These are phyloP conservation scores for Pisolithus albus DNA, from an alignment of 768 basidiomycete species.

Conservation along the genomic window DNA sequence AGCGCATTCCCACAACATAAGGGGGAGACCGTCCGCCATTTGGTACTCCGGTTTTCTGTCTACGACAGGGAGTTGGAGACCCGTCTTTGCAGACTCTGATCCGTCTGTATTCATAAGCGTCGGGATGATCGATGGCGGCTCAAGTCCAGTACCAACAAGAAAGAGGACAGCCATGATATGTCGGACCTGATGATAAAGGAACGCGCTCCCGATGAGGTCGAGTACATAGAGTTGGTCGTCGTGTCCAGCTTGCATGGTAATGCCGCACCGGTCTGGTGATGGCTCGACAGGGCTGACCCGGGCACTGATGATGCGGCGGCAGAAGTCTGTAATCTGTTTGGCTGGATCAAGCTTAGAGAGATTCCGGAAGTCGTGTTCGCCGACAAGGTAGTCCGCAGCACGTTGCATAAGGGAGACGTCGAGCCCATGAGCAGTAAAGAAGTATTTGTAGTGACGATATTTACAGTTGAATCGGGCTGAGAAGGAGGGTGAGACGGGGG, in stretches of 20 bases:
- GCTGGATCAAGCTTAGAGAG: conserved; percentile 88
- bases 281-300: conserved; percentile 44
- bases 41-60: conserved; percentile 81
- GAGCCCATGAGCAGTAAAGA: conserved; percentile 68
- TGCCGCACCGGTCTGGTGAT: background rate
- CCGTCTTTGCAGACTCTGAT: conserved; percentile 6
- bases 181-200: conserved; percentile 93
- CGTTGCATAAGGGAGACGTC: conserved; percentile 70
- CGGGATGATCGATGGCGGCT: conserved; percentile 61
- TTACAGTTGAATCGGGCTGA: conserved; percentile 85
- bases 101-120: conserved; percentile 65
- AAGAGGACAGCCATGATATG: conserved; percentile 92
- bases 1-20: conserved; percentile 87
- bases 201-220: conserved; percentile 82
- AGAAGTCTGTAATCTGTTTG: conserved; percentile 84
- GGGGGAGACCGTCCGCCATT: conserved; percentile 88
- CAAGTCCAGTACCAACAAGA: conserved; percentile 77
- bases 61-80: conserved; percentile 41
- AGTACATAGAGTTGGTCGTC: conserved; percentile 50
- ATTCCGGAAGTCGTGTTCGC: conserved; percentile 94
- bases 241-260: conserved; percentile 18
- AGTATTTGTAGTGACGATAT: conserved; percentile 95
- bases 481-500: conserved; percentile 71
- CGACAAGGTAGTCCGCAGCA: conserved; percentile 65
- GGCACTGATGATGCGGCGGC: conserved; percentile 59